A percentile compares a stretch with the other conserved stretches of the same genome.
Evolutionary conservation across 1,284 basidiomycete species (phyloP).

Genomic region (Apiotrichum montevideense): DNA sequence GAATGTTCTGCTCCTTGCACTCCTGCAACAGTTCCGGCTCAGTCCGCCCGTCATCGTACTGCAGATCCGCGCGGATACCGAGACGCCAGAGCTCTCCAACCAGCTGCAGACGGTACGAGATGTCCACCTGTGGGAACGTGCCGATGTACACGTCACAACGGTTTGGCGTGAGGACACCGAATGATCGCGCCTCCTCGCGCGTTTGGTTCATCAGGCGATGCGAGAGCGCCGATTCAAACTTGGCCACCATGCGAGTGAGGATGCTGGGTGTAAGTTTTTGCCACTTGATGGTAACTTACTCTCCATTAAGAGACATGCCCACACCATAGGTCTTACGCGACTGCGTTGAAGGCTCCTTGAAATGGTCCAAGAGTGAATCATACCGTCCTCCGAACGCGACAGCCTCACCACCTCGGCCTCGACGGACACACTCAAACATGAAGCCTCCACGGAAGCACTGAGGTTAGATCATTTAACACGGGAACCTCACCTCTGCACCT

Average conservation of each 20-base stretch:
- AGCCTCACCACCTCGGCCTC: slow-evolving; percentile 50
- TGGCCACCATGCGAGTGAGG: slow-evolving; percentile 48
- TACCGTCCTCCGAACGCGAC: slow-evolving; percentile 51
- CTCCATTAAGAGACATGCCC: slow-evolving; percentile 52
- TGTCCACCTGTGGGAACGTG: slow-evolving; percentile 47
- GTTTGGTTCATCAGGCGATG: slow-evolving; percentile 46
- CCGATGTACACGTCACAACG: slow-evolving; percentile 56
- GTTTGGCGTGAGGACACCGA: slow-evolving; percentile 44
- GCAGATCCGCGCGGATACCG: slow-evolving; percentile 53
- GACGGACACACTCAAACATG: slow-evolving; percentile 52
- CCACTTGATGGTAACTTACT: slow-evolving; percentile 25
- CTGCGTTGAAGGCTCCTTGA: slow-evolving; percentile 45
- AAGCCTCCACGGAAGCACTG: slow-evolving; percentile 51
- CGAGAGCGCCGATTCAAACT: slow-evolving; percentile 46
- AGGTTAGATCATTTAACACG: slow-evolving; percentile 5
- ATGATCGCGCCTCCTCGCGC: slow-evolving; percentile 49
- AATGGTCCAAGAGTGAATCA: slow-evolving; percentile 50
- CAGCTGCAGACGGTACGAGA: slow-evolving; percentile 49
- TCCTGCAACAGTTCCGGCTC: slow-evolving; percentile 41
- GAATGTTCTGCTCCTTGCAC: slow-evolving; percentile 45
- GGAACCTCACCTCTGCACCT: slow-evolving; percentile 31
- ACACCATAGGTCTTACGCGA: slow-evolving; percentile 48
- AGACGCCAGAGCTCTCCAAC: slow-evolving; percentile 53
- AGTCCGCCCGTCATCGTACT: slow-evolving; percentile 48
- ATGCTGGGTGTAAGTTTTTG: slow-evolving; percentile 26